A percentile compares a stretch with the other conserved stretches of the same genome.
phyloP scores from a whole-genome alignment of 208 protist species.

The Trypanosoma mega region DNA sequence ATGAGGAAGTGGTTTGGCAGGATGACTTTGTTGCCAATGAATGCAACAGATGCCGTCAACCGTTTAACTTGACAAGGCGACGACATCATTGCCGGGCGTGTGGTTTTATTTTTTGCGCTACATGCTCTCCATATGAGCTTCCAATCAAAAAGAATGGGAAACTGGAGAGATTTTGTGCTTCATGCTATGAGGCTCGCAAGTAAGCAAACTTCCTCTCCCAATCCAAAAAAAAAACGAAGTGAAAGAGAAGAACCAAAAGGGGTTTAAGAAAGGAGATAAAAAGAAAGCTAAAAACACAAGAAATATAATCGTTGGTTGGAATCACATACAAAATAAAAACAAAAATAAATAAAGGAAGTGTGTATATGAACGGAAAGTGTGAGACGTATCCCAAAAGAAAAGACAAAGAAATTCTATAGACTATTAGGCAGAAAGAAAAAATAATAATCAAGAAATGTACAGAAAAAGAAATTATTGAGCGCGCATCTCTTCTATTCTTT shows the following conservation, averaged over 20 bases:
- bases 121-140: constrained; percentile 59
- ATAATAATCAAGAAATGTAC: constrained; percentile 12
- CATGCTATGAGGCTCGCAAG: constrained; percentile 48
- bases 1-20: constrained; percentile 79
- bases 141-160: constrained; percentile 38
- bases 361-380: too few relatives aligned
- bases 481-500: constrained; percentile 4
- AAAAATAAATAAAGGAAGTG: too few relatives aligned
- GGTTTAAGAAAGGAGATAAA: too few relatives aligned
- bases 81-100: constrained; percentile 84
- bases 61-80: constrained; percentile 65
- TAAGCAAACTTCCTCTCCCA: background rate
- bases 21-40: constrained; percentile 61
- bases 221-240: constrained; percentile 28
- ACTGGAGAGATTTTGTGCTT: constrained; percentile 59
- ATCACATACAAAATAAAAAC: too few relatives aligned
- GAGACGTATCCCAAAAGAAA: too few relatives aligned
- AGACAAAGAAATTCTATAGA: too few relatives aligned
- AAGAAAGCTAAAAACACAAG: too few relatives aligned
- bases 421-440: too few relatives aligned
- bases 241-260: too few relatives aligned
- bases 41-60: constrained; percentile 74
- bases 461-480: background rate
- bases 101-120: constrained; percentile 83
- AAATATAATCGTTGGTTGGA: too few relatives aligned